Conservation (phyloP, 2,329 filamentous ascomycete genomes). For the Fusarium musae region DNA sequence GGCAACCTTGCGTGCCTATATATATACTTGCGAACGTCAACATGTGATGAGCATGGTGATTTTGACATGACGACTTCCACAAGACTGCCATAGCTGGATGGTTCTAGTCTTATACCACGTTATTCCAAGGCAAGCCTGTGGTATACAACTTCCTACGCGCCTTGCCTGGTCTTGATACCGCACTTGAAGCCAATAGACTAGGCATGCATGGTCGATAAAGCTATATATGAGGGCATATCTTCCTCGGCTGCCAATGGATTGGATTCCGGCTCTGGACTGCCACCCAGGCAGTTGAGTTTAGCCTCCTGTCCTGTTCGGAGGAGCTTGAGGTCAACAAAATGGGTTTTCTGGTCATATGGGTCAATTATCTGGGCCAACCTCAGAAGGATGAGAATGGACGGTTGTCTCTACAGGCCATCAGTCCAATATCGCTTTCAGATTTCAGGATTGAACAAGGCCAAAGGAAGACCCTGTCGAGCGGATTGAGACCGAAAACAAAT, state of each 20-base stretch:
- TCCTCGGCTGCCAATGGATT: background rate
- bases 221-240: background rate
- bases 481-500: background rate
- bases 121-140: too few relatives aligned
- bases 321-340: background rate
- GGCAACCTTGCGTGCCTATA: too few relatives aligned
- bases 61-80: too few relatives aligned
- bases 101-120: too few relatives aligned
- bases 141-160: too few relatives aligned
- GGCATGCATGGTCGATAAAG: background rate
- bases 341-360: background rate
- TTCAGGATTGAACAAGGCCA: background rate
- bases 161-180: too few relatives aligned
- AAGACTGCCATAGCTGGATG: too few relatives aligned
- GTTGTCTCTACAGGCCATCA: too few relatives aligned
- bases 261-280: background rate
- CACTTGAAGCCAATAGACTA: too few relatives aligned
- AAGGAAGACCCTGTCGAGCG: background rate
- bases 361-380: background rate
- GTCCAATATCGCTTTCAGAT: background rate
- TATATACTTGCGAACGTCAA: too few relatives aligned
- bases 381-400: too few relatives aligned
- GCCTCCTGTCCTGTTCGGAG: background rate
- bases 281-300: background rate
- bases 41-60: too few relatives aligned